Conservation (phyloP, 1,284 basidiomycete genomes). For the Moniliophthora roreri region DNA sequence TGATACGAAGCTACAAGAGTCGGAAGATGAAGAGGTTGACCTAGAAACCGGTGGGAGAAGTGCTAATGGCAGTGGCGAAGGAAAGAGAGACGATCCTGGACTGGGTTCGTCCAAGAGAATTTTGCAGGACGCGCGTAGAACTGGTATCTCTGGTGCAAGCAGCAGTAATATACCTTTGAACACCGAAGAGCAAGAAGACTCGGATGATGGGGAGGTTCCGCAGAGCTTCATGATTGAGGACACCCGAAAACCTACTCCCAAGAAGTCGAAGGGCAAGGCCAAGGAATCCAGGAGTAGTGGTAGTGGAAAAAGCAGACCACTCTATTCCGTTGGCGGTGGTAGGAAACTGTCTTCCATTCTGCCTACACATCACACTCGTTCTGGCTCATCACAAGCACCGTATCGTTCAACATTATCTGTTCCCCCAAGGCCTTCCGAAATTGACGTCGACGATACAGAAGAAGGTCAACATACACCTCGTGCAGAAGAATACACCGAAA, state of each 20-base stretch:
- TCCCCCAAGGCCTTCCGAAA: slow-evolving; percentile 69
- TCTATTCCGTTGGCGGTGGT: slow-evolving; percentile 42
- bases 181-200: slow-evolving; percentile 53
- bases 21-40: not conserved
- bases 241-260: slow-evolving; percentile 35
- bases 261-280: slow-evolving; percentile 37
- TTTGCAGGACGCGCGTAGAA: no score
- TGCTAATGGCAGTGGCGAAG: not conserved
- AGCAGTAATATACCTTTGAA: not conserved
- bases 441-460: slow-evolving; percentile 40
- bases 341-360: slow-evolving; percentile 42
- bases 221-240: slow-evolving; percentile 80
- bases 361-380: slow-evolving; percentile 25
- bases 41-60: not conserved
- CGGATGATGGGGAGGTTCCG: slow-evolving; percentile 79
- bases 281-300: slow-evolving; percentile 17
- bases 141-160: not conserved
- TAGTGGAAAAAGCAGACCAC: slow-evolving; percentile 30
- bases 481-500: slow-evolving; percentile 11
- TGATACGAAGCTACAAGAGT: slow-evolving; percentile 4
- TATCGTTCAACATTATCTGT: slow-evolving; percentile 36
- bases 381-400: slow-evolving; percentile 20
- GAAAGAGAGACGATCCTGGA: not conserved
- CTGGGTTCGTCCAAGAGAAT: not conserved
- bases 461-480: slow-evolving; percentile 18